These are phyloP conservation scores for Termitomyces eurrhizus DNA, from an alignment of 768 basidiomycete species.

Conservation along the genomic window DNA sequence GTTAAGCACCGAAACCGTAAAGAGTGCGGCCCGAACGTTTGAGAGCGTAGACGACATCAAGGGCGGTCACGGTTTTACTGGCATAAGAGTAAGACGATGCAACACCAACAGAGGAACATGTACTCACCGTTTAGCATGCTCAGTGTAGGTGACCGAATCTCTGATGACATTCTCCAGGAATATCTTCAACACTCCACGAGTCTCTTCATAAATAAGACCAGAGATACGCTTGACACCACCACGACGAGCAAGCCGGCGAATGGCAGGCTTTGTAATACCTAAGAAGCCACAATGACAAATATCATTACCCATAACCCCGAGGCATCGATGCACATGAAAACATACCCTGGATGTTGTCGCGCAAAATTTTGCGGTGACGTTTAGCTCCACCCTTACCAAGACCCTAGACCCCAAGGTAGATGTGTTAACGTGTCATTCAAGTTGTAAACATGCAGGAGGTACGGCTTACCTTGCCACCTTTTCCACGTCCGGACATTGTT, in stretches of 20 bases:
- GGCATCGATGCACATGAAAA: background rate
- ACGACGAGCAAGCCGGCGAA: slow-evolving; percentile 87
- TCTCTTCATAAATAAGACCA: slow-evolving; percentile 87
- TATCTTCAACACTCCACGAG: slow-evolving; percentile 87
- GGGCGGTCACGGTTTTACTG: slow-evolving; percentile 73
- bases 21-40: slow-evolving; percentile 74
- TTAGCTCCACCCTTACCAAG: slow-evolving; percentile 85
- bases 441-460: background rate
- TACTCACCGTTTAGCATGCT: slow-evolving; percentile 72
- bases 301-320: background rate
- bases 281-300: background rate
- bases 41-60: slow-evolving; percentile 78
- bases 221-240: slow-evolving; percentile 92
- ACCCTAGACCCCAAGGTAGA: slow-evolving; percentile 34
- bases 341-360: slow-evolving; percentile 65
- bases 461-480: slow-evolving; percentile 63
- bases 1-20: slow-evolving; percentile 73
- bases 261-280: slow-evolving; percentile 78
- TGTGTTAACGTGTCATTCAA: background rate
- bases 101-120: background rate
- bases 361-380: slow-evolving; percentile 81
- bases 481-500: slow-evolving; percentile 78
- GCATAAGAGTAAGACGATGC: background rate
- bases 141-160: slow-evolving; percentile 91
- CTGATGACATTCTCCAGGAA: slow-evolving; percentile 87